These are phyloP conservation scores for Mariannaea elegans DNA, from an alignment of 2,329 filamentous ascomycete genomes.

Conservation along the genomic window DNA sequence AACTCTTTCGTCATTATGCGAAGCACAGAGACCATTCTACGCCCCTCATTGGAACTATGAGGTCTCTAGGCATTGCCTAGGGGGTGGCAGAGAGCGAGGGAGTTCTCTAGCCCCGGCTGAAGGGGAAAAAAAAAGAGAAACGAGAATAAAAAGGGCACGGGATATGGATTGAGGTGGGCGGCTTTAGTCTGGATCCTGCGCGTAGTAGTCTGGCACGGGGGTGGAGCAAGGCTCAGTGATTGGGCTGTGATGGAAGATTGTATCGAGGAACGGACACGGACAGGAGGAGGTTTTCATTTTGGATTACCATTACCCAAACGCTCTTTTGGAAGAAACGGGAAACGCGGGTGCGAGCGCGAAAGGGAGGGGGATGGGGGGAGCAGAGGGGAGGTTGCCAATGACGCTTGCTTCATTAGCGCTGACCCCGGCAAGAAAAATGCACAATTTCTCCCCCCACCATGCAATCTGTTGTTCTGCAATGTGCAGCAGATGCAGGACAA, in stretches of 20 bases:
- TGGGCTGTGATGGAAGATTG: neutral
- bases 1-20: neutral
- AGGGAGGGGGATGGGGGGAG: too few relatives aligned
- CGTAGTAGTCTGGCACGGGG: slow-evolving; percentile 20
- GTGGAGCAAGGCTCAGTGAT: slow-evolving; percentile 21
- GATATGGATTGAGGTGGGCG: slow-evolving; percentile 41
- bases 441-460: too few relatives aligned
- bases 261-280: neutral
- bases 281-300: neutral
- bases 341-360: too few relatives aligned
- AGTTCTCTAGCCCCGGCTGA: slow-evolving; percentile 34
- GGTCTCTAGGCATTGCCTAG: neutral
- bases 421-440: too few relatives aligned
- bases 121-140: slow-evolving; percentile 28
- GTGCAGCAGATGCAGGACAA: too few relatives aligned
- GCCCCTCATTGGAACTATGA: neutral
- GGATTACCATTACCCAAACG: neutral
- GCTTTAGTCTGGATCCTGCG: slow-evolving; percentile 40
- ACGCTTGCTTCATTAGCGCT: too few relatives aligned
- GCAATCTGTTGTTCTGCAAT: too few relatives aligned
- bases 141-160: slow-evolving; percentile 25
- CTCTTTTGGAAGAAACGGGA: too few relatives aligned
- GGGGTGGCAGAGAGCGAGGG: slow-evolving; percentile 18
- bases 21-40: neutral
- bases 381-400: too few relatives aligned